Evolutionary conservation across 176 grass and related monocot species (phyloP).

Genomic region (Lolium multiflorum): DNA sequence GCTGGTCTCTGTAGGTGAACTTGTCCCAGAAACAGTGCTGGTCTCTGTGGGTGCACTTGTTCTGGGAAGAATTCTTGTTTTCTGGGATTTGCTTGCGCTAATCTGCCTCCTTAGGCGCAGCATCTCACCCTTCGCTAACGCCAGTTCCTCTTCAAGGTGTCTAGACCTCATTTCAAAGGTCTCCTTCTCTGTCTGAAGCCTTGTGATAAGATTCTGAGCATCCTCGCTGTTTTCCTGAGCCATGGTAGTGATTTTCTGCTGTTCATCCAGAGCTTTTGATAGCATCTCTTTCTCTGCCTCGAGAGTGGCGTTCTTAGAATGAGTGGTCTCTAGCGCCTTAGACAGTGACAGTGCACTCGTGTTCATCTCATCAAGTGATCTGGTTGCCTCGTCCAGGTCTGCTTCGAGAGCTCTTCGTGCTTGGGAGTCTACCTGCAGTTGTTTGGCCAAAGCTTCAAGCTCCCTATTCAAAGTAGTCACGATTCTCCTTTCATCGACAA

Average conservation of each 20-base stretch:
- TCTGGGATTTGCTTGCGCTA: slow-evolving; percentile 47
- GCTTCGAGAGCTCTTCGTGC: slow-evolving; percentile 75
- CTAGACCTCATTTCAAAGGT: slow-evolving; percentile 82
- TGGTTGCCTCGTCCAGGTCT: slow-evolving; percentile 91
- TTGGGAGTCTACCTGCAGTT: slow-evolving; percentile 83
- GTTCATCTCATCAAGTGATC: slow-evolving; percentile 95
- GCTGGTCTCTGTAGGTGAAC: slow-evolving; percentile 33
- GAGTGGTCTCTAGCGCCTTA: slow-evolving; percentile 68
- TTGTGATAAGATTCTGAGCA: slow-evolving; percentile 79
- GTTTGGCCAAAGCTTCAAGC: slow-evolving; percentile 72
- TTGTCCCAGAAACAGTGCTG: slow-evolving; percentile 40
- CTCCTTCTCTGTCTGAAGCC: slow-evolving; percentile 72
- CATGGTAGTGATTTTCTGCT: slow-evolving; percentile 62
- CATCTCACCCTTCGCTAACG: slow-evolving; percentile 90
- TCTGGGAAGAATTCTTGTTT: slow-evolving; percentile 49
- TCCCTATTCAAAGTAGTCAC: slow-evolving; percentile 80
- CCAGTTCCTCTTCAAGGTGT: slow-evolving; percentile 93
- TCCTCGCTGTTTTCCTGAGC: slow-evolving; percentile 84
- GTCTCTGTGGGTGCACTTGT: slow-evolving; percentile 18
- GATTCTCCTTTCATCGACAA: slow-evolving; percentile 78
- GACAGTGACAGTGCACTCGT: slow-evolving; percentile 84
- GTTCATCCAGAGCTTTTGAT: slow-evolving; percentile 74
- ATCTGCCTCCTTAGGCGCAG: slow-evolving; percentile 75
- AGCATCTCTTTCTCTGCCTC: slow-evolving; percentile 89
- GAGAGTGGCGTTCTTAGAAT: slow-evolving; percentile 65